A percentile compares a stretch with the other conserved stretches of the same genome.
Evolutionary conservation across 805 yeast genomes (phyloP).

Genomic region (Aciculoconidium aculeatum): DNA sequence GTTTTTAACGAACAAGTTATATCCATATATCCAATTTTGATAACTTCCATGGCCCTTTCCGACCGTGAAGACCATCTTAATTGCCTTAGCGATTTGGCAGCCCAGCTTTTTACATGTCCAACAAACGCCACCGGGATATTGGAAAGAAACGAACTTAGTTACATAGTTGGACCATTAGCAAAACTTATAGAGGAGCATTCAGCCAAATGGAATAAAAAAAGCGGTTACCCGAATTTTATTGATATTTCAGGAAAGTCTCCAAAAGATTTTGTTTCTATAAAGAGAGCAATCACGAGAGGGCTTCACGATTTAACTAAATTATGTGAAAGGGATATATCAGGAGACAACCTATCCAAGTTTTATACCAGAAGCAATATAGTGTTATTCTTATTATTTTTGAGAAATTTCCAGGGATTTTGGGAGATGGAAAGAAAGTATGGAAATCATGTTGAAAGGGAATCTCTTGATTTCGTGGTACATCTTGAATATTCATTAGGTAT

Average conservation of each 20-base stretch:
- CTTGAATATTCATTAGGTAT: conserved; percentile 43
- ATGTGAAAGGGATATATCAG: conserved; percentile 14
- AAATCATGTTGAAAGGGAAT: conserved; percentile 61
- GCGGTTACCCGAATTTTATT: conserved; percentile 25
- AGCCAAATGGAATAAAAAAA: conserved; percentile 30
- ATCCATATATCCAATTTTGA: conserved; percentile 46
- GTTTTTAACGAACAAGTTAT: conserved; percentile 48
- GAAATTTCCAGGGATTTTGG: conserved; percentile 54
- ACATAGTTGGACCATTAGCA: conserved; percentile 43
- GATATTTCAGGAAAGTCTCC: conserved; percentile 16
- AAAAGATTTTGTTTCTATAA: conserved; percentile 17
- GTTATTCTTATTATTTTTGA: conserved; percentile 41
- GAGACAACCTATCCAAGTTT: conserved; percentile 17
- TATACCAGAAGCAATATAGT: conserved; percentile 17
- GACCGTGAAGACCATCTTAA: conserved; percentile 48
- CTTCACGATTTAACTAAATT: conserved; percentile 25
- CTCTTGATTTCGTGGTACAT: conserved; percentile 44
- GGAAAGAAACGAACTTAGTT: conserved; percentile 31
- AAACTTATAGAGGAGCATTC: conserved; percentile 38
- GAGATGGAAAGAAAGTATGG: conserved; percentile 55
- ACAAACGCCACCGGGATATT: conserved; percentile 36
- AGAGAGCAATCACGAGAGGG: conserved; percentile 25
- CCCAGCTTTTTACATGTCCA: conserved; percentile 42
- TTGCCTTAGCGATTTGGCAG: conserved; percentile 24
- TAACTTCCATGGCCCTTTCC: conserved; percentile 41